phyloP scores from a whole-genome alignment of 495 filamentous ascomycete genomes.

The Cercophora sp. region DNA sequence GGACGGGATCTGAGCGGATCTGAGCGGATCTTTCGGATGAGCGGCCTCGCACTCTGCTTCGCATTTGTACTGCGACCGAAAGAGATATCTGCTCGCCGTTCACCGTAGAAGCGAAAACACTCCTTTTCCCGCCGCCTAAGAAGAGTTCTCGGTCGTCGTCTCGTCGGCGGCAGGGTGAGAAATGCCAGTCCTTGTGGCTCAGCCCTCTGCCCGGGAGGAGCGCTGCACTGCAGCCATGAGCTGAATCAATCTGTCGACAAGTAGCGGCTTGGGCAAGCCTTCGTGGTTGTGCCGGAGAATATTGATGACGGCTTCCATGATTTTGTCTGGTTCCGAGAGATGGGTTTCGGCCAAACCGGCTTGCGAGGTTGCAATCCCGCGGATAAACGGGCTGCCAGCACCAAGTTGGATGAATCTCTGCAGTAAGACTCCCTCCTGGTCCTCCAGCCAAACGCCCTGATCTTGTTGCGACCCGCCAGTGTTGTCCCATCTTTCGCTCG shows the following conservation, averaged over 20 bases:
- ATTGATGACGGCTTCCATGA: slow-evolving; percentile 3
- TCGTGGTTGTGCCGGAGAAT: slow-evolving; percentile 9
- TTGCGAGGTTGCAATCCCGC: neutral
- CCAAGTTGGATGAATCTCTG: slow-evolving; percentile 10
- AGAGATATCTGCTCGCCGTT: no score
- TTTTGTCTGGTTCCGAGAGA: slow-evolving; percentile 3
- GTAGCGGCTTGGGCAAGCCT: slow-evolving; percentile 3
- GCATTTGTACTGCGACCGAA: no score
- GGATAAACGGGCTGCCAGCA: neutral
- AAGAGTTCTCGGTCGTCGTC: no score
- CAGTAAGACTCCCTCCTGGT: slow-evolving; percentile 5
- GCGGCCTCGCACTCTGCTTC: no score
- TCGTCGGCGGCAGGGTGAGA: no score
- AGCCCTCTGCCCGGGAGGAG: no score
- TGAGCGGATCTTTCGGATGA: no score
- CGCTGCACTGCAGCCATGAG: slow-evolving; percentile 8
- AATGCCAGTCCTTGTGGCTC: no score
- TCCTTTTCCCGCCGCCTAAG: no score
- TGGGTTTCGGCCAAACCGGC: neutral
- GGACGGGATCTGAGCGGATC: no score
- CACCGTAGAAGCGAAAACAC: no score
- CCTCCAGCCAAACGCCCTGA: slow-evolving; percentile 9
- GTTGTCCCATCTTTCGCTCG: neutral
- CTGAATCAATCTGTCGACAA: slow-evolving; percentile 11
- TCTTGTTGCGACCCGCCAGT: neutral